A percentile compares a stretch with the other conserved stretches of the same genome.
phyloP scores from a whole-genome alignment of 371 early-diverging fungal genomes.

The Apophysomyces variabilis region DNA sequence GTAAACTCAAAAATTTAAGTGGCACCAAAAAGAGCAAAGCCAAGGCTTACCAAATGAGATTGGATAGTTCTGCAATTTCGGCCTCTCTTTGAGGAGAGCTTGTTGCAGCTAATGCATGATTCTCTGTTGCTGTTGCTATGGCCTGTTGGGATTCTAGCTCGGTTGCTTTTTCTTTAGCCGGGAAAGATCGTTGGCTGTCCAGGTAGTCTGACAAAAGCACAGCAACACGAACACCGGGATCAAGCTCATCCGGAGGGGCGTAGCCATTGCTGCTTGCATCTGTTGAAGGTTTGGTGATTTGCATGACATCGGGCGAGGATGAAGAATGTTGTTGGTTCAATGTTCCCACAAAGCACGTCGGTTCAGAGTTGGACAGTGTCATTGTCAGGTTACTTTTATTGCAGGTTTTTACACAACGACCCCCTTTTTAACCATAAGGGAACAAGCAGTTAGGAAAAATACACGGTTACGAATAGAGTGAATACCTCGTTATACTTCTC shows the following conservation, averaged over 20 bases:
- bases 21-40: neutral
- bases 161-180: neutral
- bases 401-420: too few relatives aligned
- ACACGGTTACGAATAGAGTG: too few relatives aligned
- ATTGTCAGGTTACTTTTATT: neutral
- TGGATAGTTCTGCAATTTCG: conserved; percentile 17
- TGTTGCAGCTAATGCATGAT: conserved; percentile 6
- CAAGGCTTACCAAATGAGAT: conserved; percentile 20
- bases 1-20: neutral
- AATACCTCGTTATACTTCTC: too few relatives aligned
- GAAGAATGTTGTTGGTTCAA: neutral
- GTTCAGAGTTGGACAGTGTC: neutral
- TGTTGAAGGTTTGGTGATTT: neutral
- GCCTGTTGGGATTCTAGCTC: conserved; percentile 3
- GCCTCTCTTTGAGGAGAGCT: neutral
- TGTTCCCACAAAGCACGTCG: conserved; percentile 1
- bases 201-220: conserved; percentile 26
- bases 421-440: too few relatives aligned
- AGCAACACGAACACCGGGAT: conserved; percentile 26
- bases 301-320: neutral
- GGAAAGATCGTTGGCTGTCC: conserved; percentile 15
- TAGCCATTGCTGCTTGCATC: neutral
- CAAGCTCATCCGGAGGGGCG: conserved; percentile 15
- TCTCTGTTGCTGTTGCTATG: neutral
- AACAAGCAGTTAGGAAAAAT: too few relatives aligned